Base-by-base conservation (phyloP, 2,329 filamentous ascomycete genomes). In the Nemania diffusa region DNA sequence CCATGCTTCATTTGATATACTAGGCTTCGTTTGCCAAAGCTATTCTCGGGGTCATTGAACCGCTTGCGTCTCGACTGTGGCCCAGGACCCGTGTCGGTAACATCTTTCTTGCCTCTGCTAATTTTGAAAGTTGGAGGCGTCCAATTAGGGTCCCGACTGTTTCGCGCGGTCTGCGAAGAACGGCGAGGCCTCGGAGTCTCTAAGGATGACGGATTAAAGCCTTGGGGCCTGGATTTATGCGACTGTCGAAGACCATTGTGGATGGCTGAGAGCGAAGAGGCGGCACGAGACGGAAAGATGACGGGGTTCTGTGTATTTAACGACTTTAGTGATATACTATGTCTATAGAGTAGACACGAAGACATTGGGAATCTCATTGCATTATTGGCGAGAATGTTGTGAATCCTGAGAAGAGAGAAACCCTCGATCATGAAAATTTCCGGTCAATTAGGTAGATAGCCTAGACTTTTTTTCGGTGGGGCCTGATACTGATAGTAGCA, bases 211-310 rank as follows among this genome's bases (percentile, higher is more conserved):
- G 59, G 52, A 2, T 71, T 69, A 55, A 75, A 75, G 13, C 78
- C 77, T 61, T 79, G 78, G 20, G 75, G 75, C 57, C 75, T 71
- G 40, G 75, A 74, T 62, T 78, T 78, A 64, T 80, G 70, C 22
- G 79, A 81, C 40, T 73, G 68, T 27, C 89, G 87, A 62, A 93
- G 82, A 15, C 91, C 91, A 52, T 85, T 83, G 71, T 89, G 87
- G 74, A 94, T 93, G 50, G 90, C 91, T 9, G 90, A 91, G 67
- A 92, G 84, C 48, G 88, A 90, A 24, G 86, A 85, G 74, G 81
- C 74, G 22, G 61, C 57, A 67, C 84, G 83, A 37, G 68, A 74
- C 61, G 63, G 63, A 66, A 67, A 50, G 65, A 64, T 50, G 48
- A 57, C 52, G 58, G 67, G 24, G 46, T 57, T 65, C 9, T 56